Conservation (phyloP, 805 yeast genomes). For the Ogataea pini region DNA sequence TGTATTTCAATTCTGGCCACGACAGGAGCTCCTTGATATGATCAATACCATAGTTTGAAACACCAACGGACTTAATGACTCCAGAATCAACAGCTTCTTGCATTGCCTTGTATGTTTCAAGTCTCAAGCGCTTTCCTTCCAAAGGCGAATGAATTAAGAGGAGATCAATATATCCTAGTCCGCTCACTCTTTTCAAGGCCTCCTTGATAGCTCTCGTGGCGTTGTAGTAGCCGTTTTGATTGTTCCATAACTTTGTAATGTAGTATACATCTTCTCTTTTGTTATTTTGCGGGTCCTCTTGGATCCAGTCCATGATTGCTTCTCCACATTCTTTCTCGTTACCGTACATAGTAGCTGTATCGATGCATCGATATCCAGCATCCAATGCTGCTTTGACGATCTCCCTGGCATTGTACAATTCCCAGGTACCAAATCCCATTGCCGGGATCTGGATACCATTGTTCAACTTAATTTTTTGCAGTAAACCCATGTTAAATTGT, state of each 20-base stretch:
- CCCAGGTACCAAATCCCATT: constrained; percentile 53
- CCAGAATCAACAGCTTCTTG: constrained; percentile 69
- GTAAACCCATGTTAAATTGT: constrained; percentile 10
- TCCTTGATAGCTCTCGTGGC: constrained; percentile 60
- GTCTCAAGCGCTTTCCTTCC: constrained; percentile 46
- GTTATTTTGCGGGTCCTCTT: constrained; percentile 36
- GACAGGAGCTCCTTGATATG: constrained; percentile 61
- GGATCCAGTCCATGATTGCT: constrained; percentile 45
- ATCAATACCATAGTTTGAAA: constrained; percentile 66
- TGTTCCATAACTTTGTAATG: constrained; percentile 76
- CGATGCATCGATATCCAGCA: constrained; percentile 48
- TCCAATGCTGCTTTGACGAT: constrained; percentile 46
- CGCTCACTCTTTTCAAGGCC: constrained; percentile 53
- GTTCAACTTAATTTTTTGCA: constrained; percentile 41
- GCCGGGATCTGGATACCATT: constrained; percentile 55
- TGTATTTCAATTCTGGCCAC: constrained; percentile 54
- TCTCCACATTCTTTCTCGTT: constrained; percentile 52
- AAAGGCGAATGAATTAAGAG: constrained; percentile 67
- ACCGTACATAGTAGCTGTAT: constrained; percentile 49
- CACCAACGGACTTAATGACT: constrained; percentile 67
- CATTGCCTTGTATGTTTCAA: constrained; percentile 70
- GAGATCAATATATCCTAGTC: constrained; percentile 69
- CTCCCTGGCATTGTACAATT: constrained; percentile 38
- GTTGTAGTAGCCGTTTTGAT: constrained; percentile 56
- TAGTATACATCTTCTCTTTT: constrained; percentile 56